Evolutionary conservation across 75 land plant genomes (phyloP), one percentile per base, ranked within the genome.

Genomic region (Isoetes taiwanensis): DNA sequence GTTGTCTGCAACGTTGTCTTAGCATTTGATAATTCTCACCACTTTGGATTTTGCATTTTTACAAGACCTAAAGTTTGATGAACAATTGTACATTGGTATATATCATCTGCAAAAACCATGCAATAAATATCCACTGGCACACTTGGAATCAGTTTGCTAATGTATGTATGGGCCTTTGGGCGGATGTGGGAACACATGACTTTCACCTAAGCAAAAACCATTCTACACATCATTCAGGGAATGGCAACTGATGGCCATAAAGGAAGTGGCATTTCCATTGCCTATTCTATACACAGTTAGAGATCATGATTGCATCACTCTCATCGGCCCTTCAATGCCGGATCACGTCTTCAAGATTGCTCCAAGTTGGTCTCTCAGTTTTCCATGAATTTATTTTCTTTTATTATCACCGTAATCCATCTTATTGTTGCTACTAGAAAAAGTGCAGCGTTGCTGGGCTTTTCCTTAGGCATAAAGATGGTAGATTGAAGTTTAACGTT

Each of bases 101-200:
- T 62, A 66, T 46, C 31, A 63, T 1, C 63, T 63, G 28, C 57
- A 62, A 34, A 66, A 32, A 26, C 63, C 58, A 8, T 48, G 63
- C 2, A 26, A 42, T 66, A 62, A 5, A 66, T 66, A 9, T 63
- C 69, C 10, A 19, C 50, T 10, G 69, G 69, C 26, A 66, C 69
- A 10, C 30, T 66, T 42, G 69, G 69, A 28, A 30, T 66, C 27
- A 66, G 69, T 54, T 46, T 66, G 39, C 2, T 42, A 6, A 59
- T 66, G 52, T 66, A 66, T 54, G 17, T 33, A 43, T 66, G 69
- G 69, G 69, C 0, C 50, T 66, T 17, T 66, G 69, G 69, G 69
- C 69, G 9, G 69, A 62, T 14, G 69, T 66, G 43, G 69, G 65
- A 38, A 43, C 64, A 3, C 69, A 63, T 26, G 52, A 66, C 12